Evolutionary conservation across 2,329 filamentous ascomycete species (phyloP), one percentile per base, ranked within the genome.

Genomic region (Neocatenulostroma microsporum): DNA sequence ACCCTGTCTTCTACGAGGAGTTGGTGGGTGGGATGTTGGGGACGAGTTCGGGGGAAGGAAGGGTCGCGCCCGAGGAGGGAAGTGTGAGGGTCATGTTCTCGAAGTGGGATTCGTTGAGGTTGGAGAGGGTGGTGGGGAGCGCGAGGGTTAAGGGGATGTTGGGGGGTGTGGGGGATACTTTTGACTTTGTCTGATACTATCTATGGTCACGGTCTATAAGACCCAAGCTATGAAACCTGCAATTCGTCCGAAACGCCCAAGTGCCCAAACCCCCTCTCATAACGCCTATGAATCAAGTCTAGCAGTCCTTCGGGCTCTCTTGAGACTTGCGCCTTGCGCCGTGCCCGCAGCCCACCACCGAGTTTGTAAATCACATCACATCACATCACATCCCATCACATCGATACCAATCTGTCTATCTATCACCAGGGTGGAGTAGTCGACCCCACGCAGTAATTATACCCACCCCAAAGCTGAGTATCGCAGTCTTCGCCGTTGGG

Each of bases 121-220:
- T 96, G 51, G 91, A 98, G 69, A 74, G 91, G 39, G 68, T 96
- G 25, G 88, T 88, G 2, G 91, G 91, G 1, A 84, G 74, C 2
- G 76, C 82, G 63, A 75, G 91, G 44, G 78, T 91, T 5, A 79
- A 78, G 12, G 84, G 78, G 58, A 91, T 98, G 86, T 68, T 95
- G 39, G 80, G 80, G 3, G 76, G 75, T 3, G 40, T 36, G 21
- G 56, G 56, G 12, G 89, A 96, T 73, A 91, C 84, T 1, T 98
- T 96, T 74, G 88, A 94, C 57, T 96, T 96, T 70, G 71, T 94
- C 43, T 94, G 17, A 15, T 24, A 8, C 9, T 24, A 24, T n/a
- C 23, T 24, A 24, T 24, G 8, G 23, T 24, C 23, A 8, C 8
- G n/a, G 23, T 8, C 23, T 24, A 8, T 24, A 24, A 24, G 23